A percentile compares a stretch with the other conserved stretches of the same genome.
Evolutionary conservation across 2,329 filamentous ascomycete species (phyloP).

Genomic region (Elsinoe necatrix): DNA sequence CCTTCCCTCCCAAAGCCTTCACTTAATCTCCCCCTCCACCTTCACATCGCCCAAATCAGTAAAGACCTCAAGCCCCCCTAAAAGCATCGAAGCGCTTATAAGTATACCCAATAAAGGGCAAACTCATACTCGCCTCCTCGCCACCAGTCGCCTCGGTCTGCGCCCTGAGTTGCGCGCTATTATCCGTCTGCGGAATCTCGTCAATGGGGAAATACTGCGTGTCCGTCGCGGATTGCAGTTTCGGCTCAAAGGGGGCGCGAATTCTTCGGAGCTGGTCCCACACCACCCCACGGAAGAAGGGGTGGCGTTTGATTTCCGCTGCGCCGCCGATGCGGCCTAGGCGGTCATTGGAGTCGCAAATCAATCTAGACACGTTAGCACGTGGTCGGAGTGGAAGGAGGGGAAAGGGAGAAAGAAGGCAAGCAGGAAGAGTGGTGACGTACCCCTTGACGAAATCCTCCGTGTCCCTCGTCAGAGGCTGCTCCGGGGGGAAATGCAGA

Average conservation of each 20-base stretch:
- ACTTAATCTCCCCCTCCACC: too few species aligned
- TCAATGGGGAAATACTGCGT: slow-evolving; percentile 98
- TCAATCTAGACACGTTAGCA: slow-evolving; percentile 53
- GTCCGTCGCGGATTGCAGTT: slow-evolving; percentile 85
- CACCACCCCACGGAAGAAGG: slow-evolving; percentile 94
- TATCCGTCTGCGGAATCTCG: slow-evolving; percentile 95
- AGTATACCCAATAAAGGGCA: slow-evolving; percentile 93
- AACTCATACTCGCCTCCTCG: slow-evolving; percentile 84
- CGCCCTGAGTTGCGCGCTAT: slow-evolving; percentile 74
- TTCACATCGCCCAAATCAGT: background rate
- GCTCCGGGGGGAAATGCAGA: slow-evolving; percentile 92
- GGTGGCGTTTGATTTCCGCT: slow-evolving; percentile 84
- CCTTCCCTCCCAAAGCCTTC: too few species aligned
- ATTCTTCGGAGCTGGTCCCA: slow-evolving; percentile 90
- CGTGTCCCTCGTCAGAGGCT: slow-evolving; percentile 77
- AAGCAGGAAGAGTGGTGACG: slow-evolving; percentile 26
- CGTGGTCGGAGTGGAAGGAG: slow-evolving; percentile 8
- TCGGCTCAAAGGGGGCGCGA: slow-evolving; percentile 90
- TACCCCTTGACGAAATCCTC: slow-evolving; percentile 89
- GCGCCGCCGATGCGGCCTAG: slow-evolving; percentile 75
- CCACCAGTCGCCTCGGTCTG: slow-evolving; percentile 70
- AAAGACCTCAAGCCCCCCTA: slow-evolving; percentile 27
- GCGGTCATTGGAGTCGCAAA: slow-evolving; percentile 88
- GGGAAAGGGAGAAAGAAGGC: background rate
- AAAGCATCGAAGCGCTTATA: slow-evolving; percentile 90